Conservation (phyloP, 495 filamentous ascomycete species). For the Penicillium salamii region DNA sequence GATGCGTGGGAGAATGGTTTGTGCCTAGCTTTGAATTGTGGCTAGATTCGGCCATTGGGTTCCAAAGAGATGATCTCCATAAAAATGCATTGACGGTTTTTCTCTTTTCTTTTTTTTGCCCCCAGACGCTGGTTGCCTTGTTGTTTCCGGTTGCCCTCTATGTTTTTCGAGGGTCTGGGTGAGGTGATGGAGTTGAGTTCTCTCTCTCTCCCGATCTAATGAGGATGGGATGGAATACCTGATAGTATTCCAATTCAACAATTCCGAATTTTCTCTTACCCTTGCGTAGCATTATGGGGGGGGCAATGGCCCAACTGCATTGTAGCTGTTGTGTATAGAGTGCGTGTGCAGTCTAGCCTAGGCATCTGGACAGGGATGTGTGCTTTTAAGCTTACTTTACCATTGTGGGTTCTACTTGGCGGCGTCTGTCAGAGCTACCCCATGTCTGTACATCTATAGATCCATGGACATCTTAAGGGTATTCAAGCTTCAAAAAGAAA, state of each 20-base stretch:
- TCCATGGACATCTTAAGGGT: too few species aligned
- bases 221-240: constrained; percentile 33
- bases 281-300: neutral
- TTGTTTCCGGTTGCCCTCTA: constrained; percentile 4
- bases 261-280: constrained; percentile 20
- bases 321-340: neutral
- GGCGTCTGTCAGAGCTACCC: too few species aligned
- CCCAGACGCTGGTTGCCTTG: constrained; percentile 18
- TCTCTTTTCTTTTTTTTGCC: constrained; percentile 30
- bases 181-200: constrained; percentile 24
- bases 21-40: constrained; percentile 30
- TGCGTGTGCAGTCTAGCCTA: too few species aligned
- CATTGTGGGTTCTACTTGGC: too few species aligned
- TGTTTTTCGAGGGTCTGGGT: constrained; percentile 17
- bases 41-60: constrained; percentile 33
- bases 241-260: constrained; percentile 32
- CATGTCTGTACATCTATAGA: constrained; percentile 1
- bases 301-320: neutral
- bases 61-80: constrained; percentile 23
- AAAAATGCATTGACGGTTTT: constrained; percentile 37
- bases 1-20: constrained; percentile 23
- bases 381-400: too few species aligned
- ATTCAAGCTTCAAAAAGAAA: constrained; percentile 2
- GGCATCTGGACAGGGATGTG: too few species aligned
- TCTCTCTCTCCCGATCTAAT: constrained; percentile 29